phyloP scores from a whole-genome alignment of 441 rosid species.

The Kokia cookei region DNA sequence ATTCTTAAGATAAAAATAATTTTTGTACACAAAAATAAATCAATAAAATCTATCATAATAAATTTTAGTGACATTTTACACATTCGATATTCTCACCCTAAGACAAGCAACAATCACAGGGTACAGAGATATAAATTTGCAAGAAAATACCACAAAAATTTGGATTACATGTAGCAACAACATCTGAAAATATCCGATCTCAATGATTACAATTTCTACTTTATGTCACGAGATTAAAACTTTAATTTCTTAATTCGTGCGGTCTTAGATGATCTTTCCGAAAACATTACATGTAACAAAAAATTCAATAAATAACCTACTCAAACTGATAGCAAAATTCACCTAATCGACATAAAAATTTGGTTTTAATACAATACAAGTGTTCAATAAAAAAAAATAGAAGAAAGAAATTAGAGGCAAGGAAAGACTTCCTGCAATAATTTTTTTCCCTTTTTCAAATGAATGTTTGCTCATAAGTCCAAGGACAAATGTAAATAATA shows the following conservation, averaged over 20 bases:
- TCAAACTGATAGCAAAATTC: constrained; percentile 4
- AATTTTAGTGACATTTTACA: too few species aligned
- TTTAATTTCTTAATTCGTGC: too few species aligned
- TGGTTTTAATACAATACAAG: not conserved
- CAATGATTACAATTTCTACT: constrained; percentile 99
- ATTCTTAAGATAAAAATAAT: too few species aligned
- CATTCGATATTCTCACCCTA: too few species aligned
- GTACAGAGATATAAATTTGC: not conserved
- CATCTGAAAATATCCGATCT: constrained; percentile 82
- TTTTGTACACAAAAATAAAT: too few species aligned
- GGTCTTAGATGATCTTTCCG: not conserved
- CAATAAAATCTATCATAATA: too few species aligned
- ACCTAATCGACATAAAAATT: not conserved
- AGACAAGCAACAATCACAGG: constrained; percentile 8
- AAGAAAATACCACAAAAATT: not conserved
- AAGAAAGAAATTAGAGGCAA: not conserved
- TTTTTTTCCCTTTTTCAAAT: not conserved
- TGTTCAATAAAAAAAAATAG: not conserved
- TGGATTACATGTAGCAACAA: constrained; percentile 80
- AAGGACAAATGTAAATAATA: not conserved
- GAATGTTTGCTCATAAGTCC: not conserved
- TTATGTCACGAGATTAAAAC: constrained; percentile 12
- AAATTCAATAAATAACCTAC: constrained; percentile 4
- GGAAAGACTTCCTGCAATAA: not conserved
- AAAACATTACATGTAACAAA: constrained; percentile 16